Percentiles rank a stretch among this genome's conserved stretches.
Conservation (phyloP, 164 flowering plant species). For the Piper betle region DNA sequence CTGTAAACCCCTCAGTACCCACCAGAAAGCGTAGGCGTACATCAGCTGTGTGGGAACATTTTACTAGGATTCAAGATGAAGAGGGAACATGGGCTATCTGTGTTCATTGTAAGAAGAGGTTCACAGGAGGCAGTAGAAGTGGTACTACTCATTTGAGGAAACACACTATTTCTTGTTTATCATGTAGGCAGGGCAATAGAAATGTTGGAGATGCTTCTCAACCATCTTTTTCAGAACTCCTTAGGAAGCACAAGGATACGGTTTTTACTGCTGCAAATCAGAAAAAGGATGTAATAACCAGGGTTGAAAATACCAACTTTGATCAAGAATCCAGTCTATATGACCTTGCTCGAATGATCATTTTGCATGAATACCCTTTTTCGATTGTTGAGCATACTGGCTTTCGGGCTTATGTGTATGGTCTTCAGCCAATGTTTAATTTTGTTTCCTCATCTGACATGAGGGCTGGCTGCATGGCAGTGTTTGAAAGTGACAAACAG, state of each 20-base stretch:
- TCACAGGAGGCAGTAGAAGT: conserved; percentile 1
- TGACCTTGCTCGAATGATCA: conserved; percentile 9
- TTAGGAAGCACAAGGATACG: background rate
- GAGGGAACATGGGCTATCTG: conserved; percentile 1
- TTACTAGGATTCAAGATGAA: background rate
- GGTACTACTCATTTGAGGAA: conserved; percentile 2
- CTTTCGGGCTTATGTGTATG: conserved; percentile 2
- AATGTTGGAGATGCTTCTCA: background rate
- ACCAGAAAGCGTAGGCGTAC: background rate
- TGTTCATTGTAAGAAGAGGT: background rate
- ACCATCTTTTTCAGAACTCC: background rate
- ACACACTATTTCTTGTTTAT: background rate
- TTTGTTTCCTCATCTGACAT: conserved; percentile 1
- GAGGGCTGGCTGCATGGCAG: conserved; percentile 2
- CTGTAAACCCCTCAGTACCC: background rate
- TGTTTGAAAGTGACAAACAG: conserved; percentile 7
- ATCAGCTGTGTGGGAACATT: conserved; percentile 2
- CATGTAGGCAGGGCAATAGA: background rate
- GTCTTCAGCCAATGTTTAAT: conserved; percentile 7
- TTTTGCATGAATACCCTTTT: conserved; percentile 6
- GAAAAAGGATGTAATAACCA: background rate
- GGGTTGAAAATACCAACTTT: background rate
- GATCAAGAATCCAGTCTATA: conserved; percentile 4
- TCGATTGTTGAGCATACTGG: conserved; percentile 4
- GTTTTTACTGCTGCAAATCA: background rate